Base-by-base conservation (phyloP, 176 grass and related monocot species). In the Urochloa ruziziensis region DNA sequence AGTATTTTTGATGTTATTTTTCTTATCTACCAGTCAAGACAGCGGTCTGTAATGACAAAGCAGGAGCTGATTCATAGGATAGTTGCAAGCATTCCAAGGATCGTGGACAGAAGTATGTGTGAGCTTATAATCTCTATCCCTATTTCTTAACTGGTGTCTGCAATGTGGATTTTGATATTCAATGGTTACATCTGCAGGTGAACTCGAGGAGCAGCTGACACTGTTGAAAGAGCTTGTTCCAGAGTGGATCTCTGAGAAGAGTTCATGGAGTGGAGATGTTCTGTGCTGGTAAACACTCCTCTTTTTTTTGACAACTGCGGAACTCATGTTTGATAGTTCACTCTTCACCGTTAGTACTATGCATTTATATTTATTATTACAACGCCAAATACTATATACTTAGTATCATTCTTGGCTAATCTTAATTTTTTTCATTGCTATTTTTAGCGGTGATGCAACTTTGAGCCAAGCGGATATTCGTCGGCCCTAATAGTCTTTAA, bases 181-280 rank as follows among this genome's bases (percentile, higher is more conserved):
- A 82, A 70, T 77, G 67, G 28, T 36, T 60, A 35, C 9, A 75
- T 84, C 4, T 78, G 28, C 33, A 94, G 95, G 72, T 86, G 95
- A 97, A 89, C 81, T 92, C 19, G 92, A 93, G 78, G 88, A 93
- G 60, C 90, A 97, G 40, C 82, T 94, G 15, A 82, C 64, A 23
- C 33, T 97, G 30, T 86, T 97, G 70, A 51, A 89, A 77, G 92
- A 97, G 77, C 67, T 97, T 7, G 13, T 92, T 87, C 92, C 92
- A 70, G 90, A 94, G 46, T 97, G 95, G 95, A 93, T 97, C 46
- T 93, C 90, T 18, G 90, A 94, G 63, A 93, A 93, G 66, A 74
- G 68, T 2, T 80, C 78, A 32, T 46, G 57, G 36, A 84, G 62
- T 1, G 88, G 95, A 35, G 86, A 93, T 81, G 47, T 75, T 56